A percentile compares a stretch with the other conserved stretches of the same genome.
These are phyloP conservation scores for Diplodia sapinea DNA, from an alignment of 2,329 filamentous ascomycete genomes.

Conservation along the genomic window DNA sequence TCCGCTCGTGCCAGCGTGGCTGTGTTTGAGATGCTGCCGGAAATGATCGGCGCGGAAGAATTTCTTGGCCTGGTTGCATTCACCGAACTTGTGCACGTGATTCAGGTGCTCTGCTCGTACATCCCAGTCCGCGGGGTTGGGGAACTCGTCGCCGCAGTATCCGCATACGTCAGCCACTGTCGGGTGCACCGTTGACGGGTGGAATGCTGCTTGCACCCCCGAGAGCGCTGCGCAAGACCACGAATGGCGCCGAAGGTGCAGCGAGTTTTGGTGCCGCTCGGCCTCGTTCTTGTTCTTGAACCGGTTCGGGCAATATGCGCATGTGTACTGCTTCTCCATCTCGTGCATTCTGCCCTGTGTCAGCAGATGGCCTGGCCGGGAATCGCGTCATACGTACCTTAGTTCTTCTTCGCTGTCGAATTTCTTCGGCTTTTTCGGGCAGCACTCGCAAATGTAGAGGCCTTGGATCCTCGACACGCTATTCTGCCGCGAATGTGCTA, in stretches of 20 bases:
- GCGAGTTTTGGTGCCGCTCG: constrained; percentile 92
- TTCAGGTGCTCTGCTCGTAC: constrained; percentile 84
- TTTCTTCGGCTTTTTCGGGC: constrained; percentile 95
- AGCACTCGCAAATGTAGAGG: constrained; percentile 84
- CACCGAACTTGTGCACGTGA: constrained; percentile 91
- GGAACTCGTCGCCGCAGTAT: constrained; percentile 93
- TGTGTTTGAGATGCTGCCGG: constrained; percentile 96
- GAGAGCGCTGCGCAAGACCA: constrained; percentile 93
- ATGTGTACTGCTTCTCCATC: constrained; percentile 95
- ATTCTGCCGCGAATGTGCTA: constrained; percentile 54
- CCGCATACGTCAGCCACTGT: constrained; percentile 78
- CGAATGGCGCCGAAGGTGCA: constrained; percentile 89
- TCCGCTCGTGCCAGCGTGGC: constrained; percentile 91
- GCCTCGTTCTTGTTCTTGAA: constrained; percentile 99
- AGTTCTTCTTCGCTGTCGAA: constrained; percentile 86
- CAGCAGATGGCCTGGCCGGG: background rate
- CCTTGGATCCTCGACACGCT: constrained; percentile 62
- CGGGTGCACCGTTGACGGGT: constrained; percentile 73
- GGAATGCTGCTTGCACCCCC: constrained; percentile 79
- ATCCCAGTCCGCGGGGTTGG: constrained; percentile 88
- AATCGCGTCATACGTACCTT: constrained; percentile 64
- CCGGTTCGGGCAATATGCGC: constrained; percentile 87
- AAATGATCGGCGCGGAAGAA: constrained; percentile 98
- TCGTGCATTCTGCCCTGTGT: constrained; percentile 72
- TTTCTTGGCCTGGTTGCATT: constrained; percentile 98